Base-by-base conservation (phyloP, 2,329 filamentous ascomycete genomes). In the Fusarium sterilihyphosum region DNA sequence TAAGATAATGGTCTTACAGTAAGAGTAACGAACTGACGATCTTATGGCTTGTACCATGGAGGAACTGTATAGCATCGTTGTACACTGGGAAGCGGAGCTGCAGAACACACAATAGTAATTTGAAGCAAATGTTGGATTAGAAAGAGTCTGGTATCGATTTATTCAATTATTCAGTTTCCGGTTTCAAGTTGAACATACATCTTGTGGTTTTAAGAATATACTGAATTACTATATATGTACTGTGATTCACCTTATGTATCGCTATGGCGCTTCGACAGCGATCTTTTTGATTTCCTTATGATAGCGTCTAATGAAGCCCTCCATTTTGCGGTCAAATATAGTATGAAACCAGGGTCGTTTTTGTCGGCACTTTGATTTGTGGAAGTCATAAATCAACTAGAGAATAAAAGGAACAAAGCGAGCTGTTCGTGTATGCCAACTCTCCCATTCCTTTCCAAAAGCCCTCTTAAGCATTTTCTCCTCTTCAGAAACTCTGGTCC, bases 361-460 rank as follows among this genome's bases (percentile, higher is more conserved):
- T 22, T n/a, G 17, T 31, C 12, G 6, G 16, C 20, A n/a, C 24
- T 29, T 18, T 20, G 26, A 22, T 10, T 40, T 12, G 10, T n/a
- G 14, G 29, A 13, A 20, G 26, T 14, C 8, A 33, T 24, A 8
- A 13, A 38, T 9, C 22, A 17, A 20, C 38, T 53, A 73, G 4
- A 68, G 3, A 11, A 72, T 3, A 35, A 56, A 74, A 8, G 88
- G 88, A 37, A 90, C 78, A 52, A 89, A 87, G 37, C 86, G 82
- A 49, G 83, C 83, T 10, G 88, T 90, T 61, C 61, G 78, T 7
- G 70, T 67, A 79, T 88, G 83, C 85, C 87, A 89, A 11, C 73
- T 72, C 67, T 85, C 84, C 87, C 88, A 90, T 56, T 85, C 80
- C 17, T 75, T 70, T 1, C 86, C 85, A 80, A 89, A 89, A 22